phyloP scores from a whole-genome alignment of 345 rosid species.

The Eucalyptus curtisii region DNA sequence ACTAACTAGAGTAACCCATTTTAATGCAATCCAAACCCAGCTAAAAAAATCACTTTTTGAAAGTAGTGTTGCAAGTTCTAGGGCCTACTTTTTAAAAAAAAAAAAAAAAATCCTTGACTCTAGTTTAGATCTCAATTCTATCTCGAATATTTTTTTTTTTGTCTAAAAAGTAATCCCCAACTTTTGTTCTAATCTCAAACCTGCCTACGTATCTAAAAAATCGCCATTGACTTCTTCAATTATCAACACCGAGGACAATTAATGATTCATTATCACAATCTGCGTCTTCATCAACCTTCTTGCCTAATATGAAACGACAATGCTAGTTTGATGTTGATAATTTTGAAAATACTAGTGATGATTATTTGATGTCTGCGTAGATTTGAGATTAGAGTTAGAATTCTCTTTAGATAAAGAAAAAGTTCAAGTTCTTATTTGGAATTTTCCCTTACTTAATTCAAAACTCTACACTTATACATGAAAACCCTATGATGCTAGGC shows the following conservation, averaged over 20 bases:
- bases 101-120: not conserved
- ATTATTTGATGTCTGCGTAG: not conserved
- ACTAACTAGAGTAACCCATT: not conserved
- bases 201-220: not conserved
- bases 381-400: not conserved
- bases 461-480: not conserved
- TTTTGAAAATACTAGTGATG: no score
- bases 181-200: no score
- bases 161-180: not conserved
- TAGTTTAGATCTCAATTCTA: accelerated
- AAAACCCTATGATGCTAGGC: not conserved
- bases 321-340: not conserved
- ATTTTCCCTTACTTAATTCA: not conserved
- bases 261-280: no score
- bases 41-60: not conserved
- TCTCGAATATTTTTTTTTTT: not conserved
- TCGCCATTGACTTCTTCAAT: no score
- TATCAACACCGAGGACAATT: not conserved
- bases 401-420: no score
- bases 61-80: not conserved
- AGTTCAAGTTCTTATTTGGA: no score
- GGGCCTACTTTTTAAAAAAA: not conserved
- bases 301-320: not conserved
- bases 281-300: not conserved
- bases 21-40: not conserved